Evolutionary conservation across 1,139 yeast genomes (phyloP), one percentile per base, ranked within the genome.

Genomic region (Torulaspora pretoriensis): DNA sequence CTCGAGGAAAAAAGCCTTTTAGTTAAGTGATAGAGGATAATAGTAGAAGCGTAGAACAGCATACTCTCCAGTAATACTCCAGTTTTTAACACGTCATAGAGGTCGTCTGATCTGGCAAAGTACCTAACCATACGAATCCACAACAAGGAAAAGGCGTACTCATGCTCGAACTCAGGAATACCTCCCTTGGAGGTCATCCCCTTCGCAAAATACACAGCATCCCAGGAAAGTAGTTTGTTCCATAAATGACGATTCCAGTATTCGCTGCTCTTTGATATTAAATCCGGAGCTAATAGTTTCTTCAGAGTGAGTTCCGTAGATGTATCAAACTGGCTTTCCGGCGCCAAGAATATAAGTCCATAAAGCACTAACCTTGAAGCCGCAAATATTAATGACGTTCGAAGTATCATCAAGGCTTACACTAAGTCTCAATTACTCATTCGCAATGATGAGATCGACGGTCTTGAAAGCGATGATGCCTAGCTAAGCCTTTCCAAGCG

Each of bases 131-230:
- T 47, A 35, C 75, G 59, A 69, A 84, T 74, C 95, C 96, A 89
- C 3, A 79, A 64, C 5, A 87, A 84, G 32, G 95, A 82, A 63
- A 88, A 92, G 7, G 95, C 97, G 74, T 80, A 85, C 66, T 88
- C 95, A 63, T 92, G 96, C 63, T 92, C 97, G 64, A 73, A 89
- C 29, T 64, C 62, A 24, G 74, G 67, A 2, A 68, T 61, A 0
- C 74, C 79, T 23, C 76, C 66, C 14, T 67, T 61, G 30, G 84
- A 78, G 38, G 81, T 60, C 44, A 54, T 52, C 4, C 50, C 50
- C 40, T 81, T 78, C 22, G 77, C 65, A 59, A 85, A 89, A 64
- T 83, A 88, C 0, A 89, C 95, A 2, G 83, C 74, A 63, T 92
- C 98, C 97, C 97, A 90, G 5, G 81, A 74, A 26, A 85, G 68